Conservation (phyloP, 2,329 filamentous ascomycete genomes). For the Immersiporthe knoxdaviesiana region DNA sequence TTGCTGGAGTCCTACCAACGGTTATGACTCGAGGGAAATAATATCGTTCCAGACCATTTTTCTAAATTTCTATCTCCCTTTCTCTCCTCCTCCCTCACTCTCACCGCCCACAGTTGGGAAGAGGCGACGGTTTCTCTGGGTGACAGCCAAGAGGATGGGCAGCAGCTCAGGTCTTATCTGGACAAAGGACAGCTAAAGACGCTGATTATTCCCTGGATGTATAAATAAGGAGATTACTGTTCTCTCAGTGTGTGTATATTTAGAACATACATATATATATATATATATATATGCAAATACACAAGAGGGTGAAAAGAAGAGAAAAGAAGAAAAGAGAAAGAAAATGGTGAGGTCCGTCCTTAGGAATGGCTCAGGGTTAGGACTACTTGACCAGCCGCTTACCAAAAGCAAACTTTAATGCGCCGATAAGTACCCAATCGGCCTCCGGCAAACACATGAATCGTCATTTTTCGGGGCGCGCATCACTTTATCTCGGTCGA, state of each 20-base stretch:
- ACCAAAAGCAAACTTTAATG: constrained; percentile 26
- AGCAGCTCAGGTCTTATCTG: background rate
- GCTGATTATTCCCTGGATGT: background rate
- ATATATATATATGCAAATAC: background rate
- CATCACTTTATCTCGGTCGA: constrained; percentile 20
- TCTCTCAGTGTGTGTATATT: background rate
- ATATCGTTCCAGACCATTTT: background rate
- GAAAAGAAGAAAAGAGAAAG: background rate
- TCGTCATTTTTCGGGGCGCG: constrained; percentile 18
- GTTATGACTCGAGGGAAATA: background rate
- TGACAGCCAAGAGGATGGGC: background rate
- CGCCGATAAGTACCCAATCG: constrained; percentile 13
- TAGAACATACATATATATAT: background rate
- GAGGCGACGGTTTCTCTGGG: background rate
- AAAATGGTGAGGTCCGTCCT: too few relatives aligned
- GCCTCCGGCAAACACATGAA: constrained; percentile 20
- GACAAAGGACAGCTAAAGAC: background rate
- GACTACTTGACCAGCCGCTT: constrained; percentile 5
- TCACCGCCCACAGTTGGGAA: background rate
- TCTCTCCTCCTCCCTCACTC: background rate
- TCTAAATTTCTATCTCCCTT: background rate
- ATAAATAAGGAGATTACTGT: background rate
- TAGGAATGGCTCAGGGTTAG: constrained; percentile 20
- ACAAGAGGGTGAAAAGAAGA: background rate
- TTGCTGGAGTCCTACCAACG: background rate